phyloP scores from a whole-genome alignment of 2,329 filamentous ascomycete species.

The Fusarium sacchari region DNA sequence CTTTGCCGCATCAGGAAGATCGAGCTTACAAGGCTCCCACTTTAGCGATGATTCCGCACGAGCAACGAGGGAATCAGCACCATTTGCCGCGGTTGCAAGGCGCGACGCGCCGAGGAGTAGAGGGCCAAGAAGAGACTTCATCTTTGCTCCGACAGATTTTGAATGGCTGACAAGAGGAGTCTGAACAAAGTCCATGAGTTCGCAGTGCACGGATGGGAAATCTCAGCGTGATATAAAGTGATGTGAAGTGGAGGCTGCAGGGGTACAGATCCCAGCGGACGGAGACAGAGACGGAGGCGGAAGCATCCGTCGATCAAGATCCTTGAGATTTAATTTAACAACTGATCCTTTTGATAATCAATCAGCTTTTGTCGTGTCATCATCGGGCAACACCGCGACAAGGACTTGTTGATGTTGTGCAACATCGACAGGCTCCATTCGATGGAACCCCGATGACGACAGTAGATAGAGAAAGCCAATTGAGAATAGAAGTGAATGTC shows the following conservation, averaged over 20 bases:
- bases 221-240: not conserved
- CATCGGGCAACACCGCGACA: not conserved
- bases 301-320: not conserved
- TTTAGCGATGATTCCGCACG: not conserved
- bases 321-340: not conserved
- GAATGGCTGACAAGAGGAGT: not conserved
- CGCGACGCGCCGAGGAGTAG: slow-evolving; percentile 3
- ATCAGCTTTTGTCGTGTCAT: not conserved
- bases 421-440: not conserved
- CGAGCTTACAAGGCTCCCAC: slow-evolving; percentile 10
- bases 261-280: not conserved
- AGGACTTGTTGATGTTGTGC: not conserved
- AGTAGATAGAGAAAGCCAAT: rapidly evolving
- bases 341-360: slow-evolving; percentile 3
- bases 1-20: not conserved
- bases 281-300: not conserved
- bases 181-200: not conserved
- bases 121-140: not conserved
- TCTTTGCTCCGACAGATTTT: not conserved
- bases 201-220: not conserved
- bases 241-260: not conserved
- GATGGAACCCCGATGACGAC: not conserved
- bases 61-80: not conserved
- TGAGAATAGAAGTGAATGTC: not conserved
- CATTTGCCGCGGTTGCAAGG: not conserved